Evolutionary conservation across 2,329 filamentous ascomycete species (phyloP).

Genomic region (Tolypocladium capitatum): DNA sequence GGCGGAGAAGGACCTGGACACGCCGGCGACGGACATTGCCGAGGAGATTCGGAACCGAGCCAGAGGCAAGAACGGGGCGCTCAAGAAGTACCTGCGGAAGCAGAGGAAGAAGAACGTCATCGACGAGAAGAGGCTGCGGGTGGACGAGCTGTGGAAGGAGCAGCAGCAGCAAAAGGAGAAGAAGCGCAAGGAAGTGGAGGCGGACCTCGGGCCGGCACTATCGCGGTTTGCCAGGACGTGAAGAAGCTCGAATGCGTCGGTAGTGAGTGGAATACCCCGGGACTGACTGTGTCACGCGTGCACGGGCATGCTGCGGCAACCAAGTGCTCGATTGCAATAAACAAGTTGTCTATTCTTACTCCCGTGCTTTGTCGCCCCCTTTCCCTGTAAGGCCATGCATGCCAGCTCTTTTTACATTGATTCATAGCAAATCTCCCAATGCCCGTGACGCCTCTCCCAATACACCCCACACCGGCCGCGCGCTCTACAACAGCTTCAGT

Average conservation of each 20-base stretch:
- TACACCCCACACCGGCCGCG: neutral
- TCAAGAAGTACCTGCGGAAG: constrained; percentile 83
- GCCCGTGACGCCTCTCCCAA: neutral
- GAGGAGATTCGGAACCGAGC: constrained; percentile 62
- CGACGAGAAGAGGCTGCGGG: constrained; percentile 81
- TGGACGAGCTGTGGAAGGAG: constrained; percentile 70
- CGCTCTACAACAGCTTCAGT: constrained; percentile 60
- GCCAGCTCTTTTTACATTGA: neutral
- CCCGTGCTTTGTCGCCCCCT: neutral
- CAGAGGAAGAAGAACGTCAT: constrained; percentile 87
- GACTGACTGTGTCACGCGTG: neutral
- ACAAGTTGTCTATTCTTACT: neutral
- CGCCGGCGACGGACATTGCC: constrained; percentile 42
- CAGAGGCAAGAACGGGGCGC: constrained; percentile 75
- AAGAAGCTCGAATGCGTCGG: constrained; percentile 16
- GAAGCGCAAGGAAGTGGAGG: constrained; percentile 48
- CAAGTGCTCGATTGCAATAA: neutral
- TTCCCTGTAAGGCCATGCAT: neutral
- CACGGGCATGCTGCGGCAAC: neutral
- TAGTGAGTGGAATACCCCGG: constrained; percentile 8
- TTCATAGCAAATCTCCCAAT: neutral
- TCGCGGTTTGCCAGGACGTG: constrained; percentile 71
- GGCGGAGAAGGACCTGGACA: constrained; percentile 68
- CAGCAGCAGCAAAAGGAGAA: constrained; percentile 54
- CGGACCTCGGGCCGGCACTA: constrained; percentile 73